A percentile compares a stretch with the other conserved stretches of the same genome.
Evolutionary conservation across 192 early-diverging fungal genomes (phyloP).

Genomic region (Dimargaris cristalligena): DNA sequence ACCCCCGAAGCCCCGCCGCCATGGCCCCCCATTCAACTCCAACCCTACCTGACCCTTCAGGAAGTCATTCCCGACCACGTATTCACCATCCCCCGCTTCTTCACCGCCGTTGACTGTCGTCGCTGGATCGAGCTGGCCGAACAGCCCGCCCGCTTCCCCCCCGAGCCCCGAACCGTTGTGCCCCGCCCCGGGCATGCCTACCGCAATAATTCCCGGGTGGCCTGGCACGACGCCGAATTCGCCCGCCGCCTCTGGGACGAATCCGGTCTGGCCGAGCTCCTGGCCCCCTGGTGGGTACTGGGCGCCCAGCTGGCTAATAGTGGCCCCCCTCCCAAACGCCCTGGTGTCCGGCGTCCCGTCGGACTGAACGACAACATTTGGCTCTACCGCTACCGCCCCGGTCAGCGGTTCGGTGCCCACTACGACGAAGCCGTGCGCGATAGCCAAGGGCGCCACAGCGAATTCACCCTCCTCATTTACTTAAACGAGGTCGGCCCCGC

Average conservation of each 20-base stretch:
- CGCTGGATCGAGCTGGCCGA: conserved; percentile 24
- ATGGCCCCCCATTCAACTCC: neutral
- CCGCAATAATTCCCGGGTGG: conserved; percentile 38
- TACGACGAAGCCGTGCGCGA: conserved; percentile 41
- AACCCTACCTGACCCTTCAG: conserved; percentile 9
- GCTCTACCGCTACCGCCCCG: conserved; percentile 40
- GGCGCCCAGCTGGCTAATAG: too few species aligned
- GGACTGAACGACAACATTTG: conserved; percentile 37
- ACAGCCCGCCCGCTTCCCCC: conserved; percentile 11
- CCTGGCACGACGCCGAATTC: conserved; percentile 23
- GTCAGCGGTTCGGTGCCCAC: conserved; percentile 39
- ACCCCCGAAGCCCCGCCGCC: neutral
- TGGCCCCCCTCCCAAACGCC: too few species aligned
- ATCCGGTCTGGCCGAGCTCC: conserved; percentile 20
- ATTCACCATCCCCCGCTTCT: conserved; percentile 15
- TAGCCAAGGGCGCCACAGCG: conserved; percentile 25
- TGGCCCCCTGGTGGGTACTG: conserved; percentile 20
- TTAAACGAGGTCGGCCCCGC: conserved; percentile 29
- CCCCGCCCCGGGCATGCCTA: conserved; percentile 40
- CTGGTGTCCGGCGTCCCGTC: conserved; percentile 22
- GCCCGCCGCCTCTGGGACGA: conserved; percentile 31
- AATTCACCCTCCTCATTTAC: conserved; percentile 41
- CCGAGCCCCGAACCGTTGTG: conserved; percentile 15
- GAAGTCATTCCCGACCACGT: conserved; percentile 25
- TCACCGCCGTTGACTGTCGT: conserved; percentile 21